phyloP scores from a whole-genome alignment of 2,329 filamentous ascomycete genomes.

The Calcarisporium arbuscula region DNA sequence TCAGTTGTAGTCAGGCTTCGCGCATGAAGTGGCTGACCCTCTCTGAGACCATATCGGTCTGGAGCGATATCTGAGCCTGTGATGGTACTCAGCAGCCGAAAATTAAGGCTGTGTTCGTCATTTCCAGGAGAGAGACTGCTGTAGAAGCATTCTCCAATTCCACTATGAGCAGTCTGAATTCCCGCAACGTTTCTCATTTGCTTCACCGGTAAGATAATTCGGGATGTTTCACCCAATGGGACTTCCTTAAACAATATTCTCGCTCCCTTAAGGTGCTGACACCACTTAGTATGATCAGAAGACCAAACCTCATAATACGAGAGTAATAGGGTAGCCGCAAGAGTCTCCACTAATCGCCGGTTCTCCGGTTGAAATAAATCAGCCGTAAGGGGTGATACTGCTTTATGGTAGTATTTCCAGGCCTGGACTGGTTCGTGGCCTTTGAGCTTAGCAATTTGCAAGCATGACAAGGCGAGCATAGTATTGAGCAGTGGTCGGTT shows the following conservation, averaged over 20 bases:
- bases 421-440: no score
- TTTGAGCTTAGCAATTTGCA: slow-evolving; percentile 83
- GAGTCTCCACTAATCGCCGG: slow-evolving; percentile 67
- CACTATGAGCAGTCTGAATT: slow-evolving; percentile 1
- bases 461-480: slow-evolving; percentile 77
- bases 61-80: slow-evolving; percentile 32
- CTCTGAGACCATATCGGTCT: slow-evolving; percentile 30
- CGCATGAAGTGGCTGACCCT: slow-evolving; percentile 20
- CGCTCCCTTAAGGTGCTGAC: slow-evolving; percentile 80
- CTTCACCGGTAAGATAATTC: slow-evolving; percentile 61
- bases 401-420: slow-evolving; percentile 74
- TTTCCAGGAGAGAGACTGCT: no score
- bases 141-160: no score
- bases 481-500: slow-evolving; percentile 86
- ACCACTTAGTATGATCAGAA: slow-evolving; percentile 94
- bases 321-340: slow-evolving; percentile 82
- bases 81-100: slow-evolving; percentile 33
- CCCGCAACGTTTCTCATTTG: slow-evolving; percentile 23
- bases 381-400: slow-evolving; percentile 89
- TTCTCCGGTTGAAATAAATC: no score
- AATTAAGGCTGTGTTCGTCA: slow-evolving; percentile 37
- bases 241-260: slow-evolving; percentile 78
- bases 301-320: slow-evolving; percentile 93
- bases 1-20: slow-evolving; percentile 29
- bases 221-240: slow-evolving; percentile 67